Base-by-base conservation (phyloP, 495 filamentous ascomycete genomes). In the Glutinoglossum americanum region DNA sequence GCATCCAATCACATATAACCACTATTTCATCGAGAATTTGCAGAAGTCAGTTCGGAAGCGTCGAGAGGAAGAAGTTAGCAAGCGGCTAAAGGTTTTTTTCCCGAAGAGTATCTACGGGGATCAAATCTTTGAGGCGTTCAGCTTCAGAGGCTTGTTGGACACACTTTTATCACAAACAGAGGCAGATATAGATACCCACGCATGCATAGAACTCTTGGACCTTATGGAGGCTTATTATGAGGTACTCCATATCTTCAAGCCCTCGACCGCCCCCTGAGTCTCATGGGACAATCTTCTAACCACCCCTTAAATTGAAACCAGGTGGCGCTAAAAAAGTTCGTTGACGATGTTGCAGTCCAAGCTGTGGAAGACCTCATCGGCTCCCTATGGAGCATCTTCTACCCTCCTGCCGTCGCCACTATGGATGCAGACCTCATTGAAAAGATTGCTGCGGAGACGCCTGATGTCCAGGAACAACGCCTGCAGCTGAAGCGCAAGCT, bases 291-390 rank as follows among this genome's bases (percentile, higher is more conserved):
- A 41, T 35, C 21, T 54, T 19, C 27, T 30, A 55, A 23, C 59
- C 39, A 39, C 13, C 15, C 37, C 1, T 39, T 11, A 39, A 39
- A 39, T 33, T 9, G 9, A 33, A 33, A 39, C 37, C 55, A 83
- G 81, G 74, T 84, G 61, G 74, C 80, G 0, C 63, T 81, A 55
- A 72, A 76, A 60, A 73, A 71, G 0, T 82, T 85, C 62, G 66
- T 81, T n/a, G 79, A 85, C 39, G 77, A 83, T 47, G 60, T 84
- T 27, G 70, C 75, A 17, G 73, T 72, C 4, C 69, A 80, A 41
- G 80, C 74, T 3, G 75, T 82, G 33, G 80, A 84, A 55, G 69
- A 72, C 28, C 71, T 84, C 41, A 65, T 84, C n/a, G 61, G 60
- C 19, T 60, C 62, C 9, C 64, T 80, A 13, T 55, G 62, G 47